Conservation (phyloP, 2,329 filamentous ascomycete species). For the Didymella pomorum region DNA sequence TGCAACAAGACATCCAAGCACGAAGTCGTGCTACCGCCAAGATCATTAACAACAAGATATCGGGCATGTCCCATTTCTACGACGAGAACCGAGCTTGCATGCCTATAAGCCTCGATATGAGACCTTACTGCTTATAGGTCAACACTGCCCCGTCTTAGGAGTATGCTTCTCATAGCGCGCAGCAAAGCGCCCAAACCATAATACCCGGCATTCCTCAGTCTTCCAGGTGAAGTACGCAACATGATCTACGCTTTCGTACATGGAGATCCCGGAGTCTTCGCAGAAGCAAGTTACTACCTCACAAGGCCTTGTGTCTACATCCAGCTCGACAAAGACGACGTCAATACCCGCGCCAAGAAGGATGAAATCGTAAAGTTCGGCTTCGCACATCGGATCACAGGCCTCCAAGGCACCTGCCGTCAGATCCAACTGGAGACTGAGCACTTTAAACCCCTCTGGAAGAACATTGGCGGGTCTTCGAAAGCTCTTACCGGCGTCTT, state of each 20-base stretch:
- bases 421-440: not conserved
- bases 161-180: not conserved
- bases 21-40: not conserved
- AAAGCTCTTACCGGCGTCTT: not conserved
- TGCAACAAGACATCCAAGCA: too few relatives aligned
- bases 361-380: constrained; percentile 20
- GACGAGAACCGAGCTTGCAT: not conserved
- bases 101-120: not conserved
- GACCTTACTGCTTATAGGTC: not conserved
- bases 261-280: not conserved
- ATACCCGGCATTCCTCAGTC: not conserved
- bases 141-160: not conserved
- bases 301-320: not conserved
- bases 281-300: not conserved
- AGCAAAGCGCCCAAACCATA: not conserved
- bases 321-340: not conserved
- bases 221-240: not conserved
- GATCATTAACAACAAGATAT: not conserved
- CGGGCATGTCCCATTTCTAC: not conserved
- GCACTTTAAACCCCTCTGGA: not conserved
- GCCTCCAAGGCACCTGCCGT: not conserved
- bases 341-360: not conserved
- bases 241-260: not conserved
- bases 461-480: not conserved
- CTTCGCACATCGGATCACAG: not conserved